Conservation (phyloP, 2,329 filamentous ascomycete genomes). For the Calonectria multiphialidica region DNA sequence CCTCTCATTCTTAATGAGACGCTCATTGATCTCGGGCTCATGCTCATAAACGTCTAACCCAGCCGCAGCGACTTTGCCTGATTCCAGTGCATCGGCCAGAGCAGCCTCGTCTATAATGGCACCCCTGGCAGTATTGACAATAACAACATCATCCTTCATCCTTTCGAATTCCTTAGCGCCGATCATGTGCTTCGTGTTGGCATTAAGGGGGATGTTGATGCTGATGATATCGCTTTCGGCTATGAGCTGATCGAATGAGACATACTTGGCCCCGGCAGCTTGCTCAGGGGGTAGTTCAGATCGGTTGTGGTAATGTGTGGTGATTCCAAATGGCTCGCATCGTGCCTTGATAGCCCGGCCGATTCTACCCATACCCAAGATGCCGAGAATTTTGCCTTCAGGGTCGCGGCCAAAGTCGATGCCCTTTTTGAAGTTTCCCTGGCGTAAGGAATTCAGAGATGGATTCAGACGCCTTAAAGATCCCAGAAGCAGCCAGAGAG, state of each 20-base stretch:
- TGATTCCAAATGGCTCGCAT: constrained; percentile 67
- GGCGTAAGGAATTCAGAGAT: constrained; percentile 68
- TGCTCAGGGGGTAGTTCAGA: constrained; percentile 52
- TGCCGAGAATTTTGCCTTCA: constrained; percentile 71
- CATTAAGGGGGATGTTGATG: constrained; percentile 64
- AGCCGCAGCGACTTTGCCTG: constrained; percentile 64
- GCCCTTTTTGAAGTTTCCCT: constrained; percentile 69
- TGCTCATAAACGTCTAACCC: constrained; percentile 70
- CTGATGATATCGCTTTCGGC: constrained; percentile 66
- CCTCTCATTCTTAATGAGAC: constrained; percentile 68
- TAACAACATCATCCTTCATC: constrained; percentile 68
- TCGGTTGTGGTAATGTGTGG: constrained; percentile 70
- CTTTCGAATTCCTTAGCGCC: constrained; percentile 60
- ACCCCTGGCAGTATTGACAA: constrained; percentile 70
- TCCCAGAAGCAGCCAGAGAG: constrained; percentile 78
- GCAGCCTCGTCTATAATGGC: constrained; percentile 68
- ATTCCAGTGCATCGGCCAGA: constrained; percentile 64
- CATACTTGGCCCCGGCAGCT: constrained; percentile 60
- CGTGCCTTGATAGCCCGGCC: constrained; percentile 61
- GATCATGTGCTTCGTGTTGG: constrained; percentile 65
- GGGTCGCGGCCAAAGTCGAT: constrained; percentile 74
- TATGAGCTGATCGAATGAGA: constrained; percentile 67
- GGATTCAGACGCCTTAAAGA: constrained; percentile 75
- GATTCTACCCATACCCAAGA: constrained; percentile 72
- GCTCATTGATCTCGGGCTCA: constrained; percentile 72